Conservation (phyloP, 192 early-diverging fungal genomes). For the Backusella tarrabulga region DNA sequence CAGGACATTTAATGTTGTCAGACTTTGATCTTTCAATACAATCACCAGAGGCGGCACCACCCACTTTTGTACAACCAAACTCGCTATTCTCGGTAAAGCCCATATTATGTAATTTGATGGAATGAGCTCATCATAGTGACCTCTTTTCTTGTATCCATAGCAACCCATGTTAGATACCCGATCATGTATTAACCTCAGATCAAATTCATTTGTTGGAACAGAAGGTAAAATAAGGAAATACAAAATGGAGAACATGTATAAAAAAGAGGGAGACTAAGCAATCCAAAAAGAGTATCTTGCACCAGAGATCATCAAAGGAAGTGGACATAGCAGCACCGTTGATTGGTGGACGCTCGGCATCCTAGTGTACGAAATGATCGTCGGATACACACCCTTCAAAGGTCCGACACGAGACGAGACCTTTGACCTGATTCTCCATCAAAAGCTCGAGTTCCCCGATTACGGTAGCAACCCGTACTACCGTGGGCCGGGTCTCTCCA, state of each 20-base stretch:
- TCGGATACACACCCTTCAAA: slow-evolving; percentile 69
- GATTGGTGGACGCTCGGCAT: slow-evolving; percentile 80
- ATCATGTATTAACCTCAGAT: slow-evolving; percentile 82
- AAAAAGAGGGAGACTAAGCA: not conserved
- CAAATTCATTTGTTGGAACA: slow-evolving; percentile 98
- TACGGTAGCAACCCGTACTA: slow-evolving; percentile 9
- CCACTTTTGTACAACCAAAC: slow-evolving; percentile 61
- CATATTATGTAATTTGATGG: not conserved
- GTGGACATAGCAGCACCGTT: slow-evolving; percentile 42
- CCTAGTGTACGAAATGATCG: slow-evolving; percentile 70
- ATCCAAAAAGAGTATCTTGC: slow-evolving; percentile 25
- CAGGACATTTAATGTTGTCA: slow-evolving; percentile 96
- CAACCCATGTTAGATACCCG: slow-evolving; percentile 85
- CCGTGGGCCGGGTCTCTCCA: slow-evolving; percentile 2
- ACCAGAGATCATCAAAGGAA: slow-evolving; percentile 42
- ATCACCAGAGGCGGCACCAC: slow-evolving; percentile 74
- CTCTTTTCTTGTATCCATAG: not conserved
- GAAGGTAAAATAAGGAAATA: slow-evolving; percentile 54
- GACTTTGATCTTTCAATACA: slow-evolving; percentile 99
- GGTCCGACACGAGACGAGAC: slow-evolving; percentile 59
- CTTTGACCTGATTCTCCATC: slow-evolving; percentile 77
- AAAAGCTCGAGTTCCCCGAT: slow-evolving; percentile 75
- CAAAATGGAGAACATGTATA: not conserved
- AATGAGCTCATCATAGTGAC: too few relatives aligned
- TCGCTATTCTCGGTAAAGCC: slow-evolving; percentile 53